Base-by-base conservation (phyloP, 2,329 filamentous ascomycete genomes). In the Curvularia sp. region DNA sequence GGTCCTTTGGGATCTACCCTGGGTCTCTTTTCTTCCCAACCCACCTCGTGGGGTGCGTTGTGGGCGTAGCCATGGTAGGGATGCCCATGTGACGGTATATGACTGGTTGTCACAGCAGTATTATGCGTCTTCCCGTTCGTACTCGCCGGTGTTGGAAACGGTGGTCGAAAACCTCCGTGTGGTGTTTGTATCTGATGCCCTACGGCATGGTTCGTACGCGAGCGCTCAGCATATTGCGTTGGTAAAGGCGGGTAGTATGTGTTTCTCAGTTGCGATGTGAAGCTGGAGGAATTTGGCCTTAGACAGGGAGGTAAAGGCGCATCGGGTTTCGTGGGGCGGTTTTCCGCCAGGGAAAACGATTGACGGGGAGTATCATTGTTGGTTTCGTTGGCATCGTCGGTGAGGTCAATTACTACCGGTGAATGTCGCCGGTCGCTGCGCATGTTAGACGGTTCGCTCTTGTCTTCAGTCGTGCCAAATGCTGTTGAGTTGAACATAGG, bases 11-110 rank as follows among this genome's bases (percentile, higher is more conserved):
- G 13, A 10, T 9, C 43, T 3, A 69, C 20, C 50, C 64, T 74
- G 53, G 70, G 63, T 52, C 70, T 67, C 53, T 75, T 75, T 9
- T 57, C 55, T 15, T 60, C 28, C 13, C 60, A 59, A 8, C 43
- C 54, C n/a, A 31, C 28, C 1, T 42, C 52, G 8, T 9, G 4
- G 9, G 39, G 20, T 15, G 28, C 50, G 4, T 31, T 13, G 10
- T 33, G 20, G 18, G 28, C 18, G 30, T 49, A 41, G 10, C 1
- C 53, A 8, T 50, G 31, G 5, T 42, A 10, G 13, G 30, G n/a
- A 15, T 49, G 22, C 3, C 20, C 13, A 6, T 47, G 56, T 6
- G 63, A 20, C 0, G 56, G 53, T 6, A 51, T 26, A 35, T 65
- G 53, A 15, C 26, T 44, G 4, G 18, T 63, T 5, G 20, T 13